phyloP scores from a whole-genome alignment of 1,139 yeast genomes.

The Meyerozyma guilliermondii region DNA sequence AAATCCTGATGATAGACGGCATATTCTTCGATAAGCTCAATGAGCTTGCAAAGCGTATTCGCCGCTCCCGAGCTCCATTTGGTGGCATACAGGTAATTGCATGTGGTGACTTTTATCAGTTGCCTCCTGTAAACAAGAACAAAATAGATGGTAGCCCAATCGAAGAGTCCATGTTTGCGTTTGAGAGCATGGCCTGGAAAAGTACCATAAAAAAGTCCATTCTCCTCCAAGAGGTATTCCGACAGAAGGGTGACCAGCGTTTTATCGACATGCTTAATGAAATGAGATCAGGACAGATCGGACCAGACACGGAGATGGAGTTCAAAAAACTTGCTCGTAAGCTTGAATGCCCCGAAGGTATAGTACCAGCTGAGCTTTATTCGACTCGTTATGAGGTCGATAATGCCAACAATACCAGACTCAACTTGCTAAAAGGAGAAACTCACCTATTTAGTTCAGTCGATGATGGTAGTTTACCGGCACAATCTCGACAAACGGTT shows the following conservation, averaged over 20 bases:
- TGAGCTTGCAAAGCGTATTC: constrained; percentile 51
- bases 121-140: constrained; percentile 70
- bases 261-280: constrained; percentile 86
- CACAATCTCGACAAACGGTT: constrained; percentile 38
- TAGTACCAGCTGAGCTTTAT: constrained; percentile 81
- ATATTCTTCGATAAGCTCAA: constrained; percentile 67
- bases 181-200: constrained; percentile 75
- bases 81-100: constrained; percentile 86
- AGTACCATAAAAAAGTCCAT: constrained; percentile 60
- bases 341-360: constrained; percentile 56
- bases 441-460: constrained; percentile 45
- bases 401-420: constrained; percentile 57
- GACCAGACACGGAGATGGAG: constrained; percentile 46
- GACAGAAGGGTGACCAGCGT: constrained; percentile 78
- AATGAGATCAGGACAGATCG: constrained; percentile 70
- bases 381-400: constrained; percentile 87
- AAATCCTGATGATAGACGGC: constrained; percentile 86
- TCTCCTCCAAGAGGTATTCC: constrained; percentile 72
- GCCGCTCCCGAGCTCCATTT: constrained; percentile 56
- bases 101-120: constrained; percentile 87
- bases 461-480: constrained; percentile 58
- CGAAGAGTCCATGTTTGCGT: constrained; percentile 50
- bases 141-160: constrained; percentile 19
- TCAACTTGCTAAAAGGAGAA: constrained; percentile 47
- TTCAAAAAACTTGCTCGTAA: constrained; percentile 56